Base-by-base conservation (phyloP, 257 asterid genomes). In the Solanum dulcamara region DNA sequence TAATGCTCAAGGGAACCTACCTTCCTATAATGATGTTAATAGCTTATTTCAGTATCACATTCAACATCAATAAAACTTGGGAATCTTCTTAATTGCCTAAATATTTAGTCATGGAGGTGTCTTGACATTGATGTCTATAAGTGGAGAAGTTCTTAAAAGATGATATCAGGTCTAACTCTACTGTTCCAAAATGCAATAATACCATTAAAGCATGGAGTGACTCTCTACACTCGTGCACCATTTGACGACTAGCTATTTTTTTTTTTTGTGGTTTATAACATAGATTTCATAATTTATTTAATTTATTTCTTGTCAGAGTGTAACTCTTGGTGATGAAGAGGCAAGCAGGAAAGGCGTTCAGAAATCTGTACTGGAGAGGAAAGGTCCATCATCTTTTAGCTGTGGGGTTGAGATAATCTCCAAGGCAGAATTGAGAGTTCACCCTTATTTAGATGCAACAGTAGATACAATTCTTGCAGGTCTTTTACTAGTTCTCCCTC, bases 311-410 rank as follows among this genome's bases (percentile, higher is more conserved):
- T 90, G 83, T 68, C 93, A 96, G 99, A 96, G 98, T 85, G 99
- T 96, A 85, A 96, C 99, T 9, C 88, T 96, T 81, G 99, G 98
- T 28, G 99, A 96, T 92, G 99, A 96, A 92, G 98, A 96, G 91
- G 99, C 99, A 77, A 95, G 94, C 89, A 91, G 99, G 68, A 92
- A 98, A 88, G 95, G 98, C 86, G 98, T 95, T 86, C 98, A 95
- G 88, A 96, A 96, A 88, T 89, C 95, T 44, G 97, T 96, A 77
- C 85, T 94, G 93, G 99, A 96, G 90, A 96, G 99, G 88, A 94
- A 93, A 92, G 99, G 99, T 62, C 98, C 98, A 53, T 93, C 98
- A 81, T 92, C 98, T 89, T 96, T 96, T 88, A 90, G 88, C 87
- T 91, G 98, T 80, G 99, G 94, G 35, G 98, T 96, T 88, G 99